Conservation (phyloP, 2,329 filamentous ascomycete species). For the Trichoderma brevicompactum region DNA sequence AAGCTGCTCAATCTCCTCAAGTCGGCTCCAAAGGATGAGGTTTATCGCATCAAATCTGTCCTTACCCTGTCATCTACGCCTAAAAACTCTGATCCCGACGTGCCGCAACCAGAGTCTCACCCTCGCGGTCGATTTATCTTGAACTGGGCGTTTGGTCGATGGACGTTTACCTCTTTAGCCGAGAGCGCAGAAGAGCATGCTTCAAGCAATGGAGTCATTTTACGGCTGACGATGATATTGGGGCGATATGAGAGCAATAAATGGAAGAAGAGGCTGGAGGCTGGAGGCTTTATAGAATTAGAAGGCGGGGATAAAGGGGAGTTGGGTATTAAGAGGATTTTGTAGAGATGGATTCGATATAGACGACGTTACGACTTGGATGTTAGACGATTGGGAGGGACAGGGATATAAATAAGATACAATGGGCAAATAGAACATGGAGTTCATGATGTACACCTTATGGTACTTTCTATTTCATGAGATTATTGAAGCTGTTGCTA, state of each 20-base stretch:
- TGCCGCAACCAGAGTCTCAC: constrained; percentile 40
- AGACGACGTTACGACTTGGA: constrained; percentile 25
- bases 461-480: not conserved
- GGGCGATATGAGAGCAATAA: constrained; percentile 74
- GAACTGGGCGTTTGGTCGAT: constrained; percentile 97
- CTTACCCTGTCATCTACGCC: constrained; percentile 54
- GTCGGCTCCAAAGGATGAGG: constrained; percentile 84
- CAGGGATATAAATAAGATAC: not conserved
- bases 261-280: constrained; percentile 75
- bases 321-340: constrained; percentile 57
- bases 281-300: constrained; percentile 57
- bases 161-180: constrained; percentile 76
- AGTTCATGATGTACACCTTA: not conserved
- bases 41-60: constrained; percentile 89
- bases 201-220: constrained; percentile 57
- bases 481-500: too few species aligned
- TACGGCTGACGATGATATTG: constrained; percentile 77
- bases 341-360: constrained; percentile 39
- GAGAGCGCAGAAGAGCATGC: constrained; percentile 54
- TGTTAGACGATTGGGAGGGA: not conserved
- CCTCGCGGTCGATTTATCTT: constrained; percentile 72
- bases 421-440: not conserved
- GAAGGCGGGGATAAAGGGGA: constrained; percentile 52
- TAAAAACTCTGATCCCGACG: constrained; percentile 56
- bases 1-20: constrained; percentile 70